Percentiles rank a stretch among this genome's conserved stretches.
These are phyloP conservation scores for Trypanosomatidae sp. DNA, from an alignment of 208 protist species.

Conservation along the genomic window DNA sequence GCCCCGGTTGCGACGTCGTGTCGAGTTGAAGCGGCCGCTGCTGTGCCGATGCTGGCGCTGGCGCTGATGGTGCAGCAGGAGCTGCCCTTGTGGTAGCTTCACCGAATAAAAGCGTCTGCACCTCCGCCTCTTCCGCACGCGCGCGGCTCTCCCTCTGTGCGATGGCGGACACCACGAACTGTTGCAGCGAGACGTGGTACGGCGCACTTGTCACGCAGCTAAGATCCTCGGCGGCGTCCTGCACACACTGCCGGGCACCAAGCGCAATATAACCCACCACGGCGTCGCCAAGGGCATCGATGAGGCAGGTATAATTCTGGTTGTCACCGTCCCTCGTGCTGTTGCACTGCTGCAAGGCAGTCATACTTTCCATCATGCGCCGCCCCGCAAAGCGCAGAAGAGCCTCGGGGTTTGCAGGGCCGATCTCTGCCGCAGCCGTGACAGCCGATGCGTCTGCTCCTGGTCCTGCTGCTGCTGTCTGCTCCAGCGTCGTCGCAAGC, in stretches of 20 bases:
- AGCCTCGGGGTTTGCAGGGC: no score
- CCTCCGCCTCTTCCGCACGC: constrained; percentile 20
- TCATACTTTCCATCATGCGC: neutral
- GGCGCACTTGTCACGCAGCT: constrained; percentile 2
- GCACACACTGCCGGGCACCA: constrained; percentile 20
- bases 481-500: constrained; percentile 31
- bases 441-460: no score
- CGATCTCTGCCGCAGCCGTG: no score
- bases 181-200: constrained; percentile 21
- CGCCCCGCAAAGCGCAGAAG: no score
- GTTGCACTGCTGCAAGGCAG: neutral
- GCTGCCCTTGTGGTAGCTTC: no score
- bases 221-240: constrained; percentile 15
- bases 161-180: constrained; percentile 24
- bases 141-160: constrained; percentile 13
- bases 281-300: constrained; percentile 43
- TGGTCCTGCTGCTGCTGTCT: neutral
- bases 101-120: constrained; percentile 38
- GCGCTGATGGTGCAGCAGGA: no score
- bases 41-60: neutral
- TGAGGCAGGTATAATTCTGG: constrained; percentile 17
- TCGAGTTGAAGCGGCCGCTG: no score
- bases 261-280: constrained; percentile 42
- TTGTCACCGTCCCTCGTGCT: neutral
- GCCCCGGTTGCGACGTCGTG: neutral